Evolutionary conservation across 2,329 filamentous ascomycete species (phyloP).

Genomic region (Botryotinia convoluta): DNA sequence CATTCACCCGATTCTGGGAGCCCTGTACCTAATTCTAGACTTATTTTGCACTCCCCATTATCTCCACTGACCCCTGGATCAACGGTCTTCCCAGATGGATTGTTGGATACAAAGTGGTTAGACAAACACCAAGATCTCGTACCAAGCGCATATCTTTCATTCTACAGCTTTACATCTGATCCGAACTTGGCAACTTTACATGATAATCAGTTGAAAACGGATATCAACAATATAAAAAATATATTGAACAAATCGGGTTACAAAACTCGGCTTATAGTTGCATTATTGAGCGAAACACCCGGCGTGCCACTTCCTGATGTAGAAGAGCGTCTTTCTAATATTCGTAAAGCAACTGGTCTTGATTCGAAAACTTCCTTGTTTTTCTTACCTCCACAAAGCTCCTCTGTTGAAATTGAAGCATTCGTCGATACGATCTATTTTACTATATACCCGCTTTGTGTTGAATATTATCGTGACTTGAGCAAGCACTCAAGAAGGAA

Average conservation of each 20-base stretch:
- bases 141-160: conserved; percentile 76
- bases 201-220: conserved; percentile 83
- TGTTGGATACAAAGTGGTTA: conserved; percentile 79
- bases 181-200: conserved; percentile 70
- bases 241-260: conserved; percentile 68
- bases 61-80: conserved; percentile 86
- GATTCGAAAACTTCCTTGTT: conserved; percentile 80
- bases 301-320: conserved; percentile 55
- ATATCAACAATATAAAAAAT: conserved; percentile 75
- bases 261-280: conserved; percentile 73
- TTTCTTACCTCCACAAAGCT: conserved; percentile 73
- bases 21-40: conserved; percentile 44
- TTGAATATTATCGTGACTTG: conserved; percentile 92
- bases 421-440: conserved; percentile 72
- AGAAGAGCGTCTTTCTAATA: conserved; percentile 74
- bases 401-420: conserved; percentile 66
- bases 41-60: conserved; percentile 81
- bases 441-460: conserved; percentile 67
- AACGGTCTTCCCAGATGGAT: conserved; percentile 81
- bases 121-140: conserved; percentile 84
- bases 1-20: conserved; percentile 43
- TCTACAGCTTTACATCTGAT: conserved; percentile 75
- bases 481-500: conserved; percentile 92
- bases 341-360: conserved; percentile 74
- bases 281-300: conserved; percentile 71